A percentile compares a stretch with the other conserved stretches of the same genome.
Evolutionary conservation across 164 flowering plant species (phyloP).

Genomic region (Tinospora cordifolia): DNA sequence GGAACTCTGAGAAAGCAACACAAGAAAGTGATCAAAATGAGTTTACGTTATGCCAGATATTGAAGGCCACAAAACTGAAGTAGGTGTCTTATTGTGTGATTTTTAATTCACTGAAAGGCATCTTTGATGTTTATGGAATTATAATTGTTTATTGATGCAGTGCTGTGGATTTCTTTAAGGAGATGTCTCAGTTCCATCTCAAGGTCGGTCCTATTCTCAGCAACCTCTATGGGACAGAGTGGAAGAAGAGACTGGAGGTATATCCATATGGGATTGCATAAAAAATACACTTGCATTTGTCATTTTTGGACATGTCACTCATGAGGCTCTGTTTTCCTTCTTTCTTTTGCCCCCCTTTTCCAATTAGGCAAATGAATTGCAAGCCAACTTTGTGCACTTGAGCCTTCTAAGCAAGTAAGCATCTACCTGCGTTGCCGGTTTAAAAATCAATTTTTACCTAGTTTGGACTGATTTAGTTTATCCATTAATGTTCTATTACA

Average conservation of each 20-base stretch:
- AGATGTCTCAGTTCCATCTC: conserved; percentile 76
- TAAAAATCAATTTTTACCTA: not conserved
- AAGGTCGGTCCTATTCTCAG: conserved; percentile 64
- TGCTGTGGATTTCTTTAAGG: conserved; percentile 72
- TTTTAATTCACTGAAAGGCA: not conserved
- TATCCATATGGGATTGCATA: not conserved
- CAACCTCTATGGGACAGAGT: conserved; percentile 62
- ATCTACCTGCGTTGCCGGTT: not conserved
- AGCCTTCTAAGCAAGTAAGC: conserved; percentile 77
- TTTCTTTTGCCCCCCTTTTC: no score
- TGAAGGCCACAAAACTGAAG: conserved; percentile 67
- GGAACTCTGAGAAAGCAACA: conserved; percentile 14
- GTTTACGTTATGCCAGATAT: conserved; percentile 56
- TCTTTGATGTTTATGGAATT: not conserved
- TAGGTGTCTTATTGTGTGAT: conserved; percentile 19
- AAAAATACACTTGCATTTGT: not conserved
- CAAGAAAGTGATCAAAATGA: conserved; percentile 27
- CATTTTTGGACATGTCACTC: not conserved
- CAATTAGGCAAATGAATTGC: conserved; percentile 76
- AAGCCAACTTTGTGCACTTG: conserved; percentile 73
- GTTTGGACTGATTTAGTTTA: not conserved
- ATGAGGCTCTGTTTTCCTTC: not conserved
- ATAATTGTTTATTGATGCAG: conserved; percentile 27
- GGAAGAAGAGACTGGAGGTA: conserved; percentile 95
- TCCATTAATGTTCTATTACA: not conserved